Base-by-base conservation (phyloP, 2,329 filamentous ascomycete genomes). In the Aspergillus terreus region DNA sequence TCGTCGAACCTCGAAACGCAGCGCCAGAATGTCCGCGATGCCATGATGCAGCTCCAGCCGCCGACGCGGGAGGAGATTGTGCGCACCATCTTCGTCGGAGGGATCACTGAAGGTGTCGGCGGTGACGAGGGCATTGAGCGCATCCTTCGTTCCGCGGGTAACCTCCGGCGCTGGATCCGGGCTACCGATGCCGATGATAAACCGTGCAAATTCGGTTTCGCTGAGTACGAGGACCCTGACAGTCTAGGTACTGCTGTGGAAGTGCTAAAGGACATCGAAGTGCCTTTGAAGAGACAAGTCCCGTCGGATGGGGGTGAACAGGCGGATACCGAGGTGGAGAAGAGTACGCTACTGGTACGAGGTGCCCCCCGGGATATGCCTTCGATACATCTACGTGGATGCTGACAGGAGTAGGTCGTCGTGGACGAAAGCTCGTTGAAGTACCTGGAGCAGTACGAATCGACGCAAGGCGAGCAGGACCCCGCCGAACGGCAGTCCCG, bases 191-290 rank as follows among this genome's bases (percentile, higher is more conserved):
- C 87, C n/a, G 85, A 90, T 58, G 84, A 88, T 58, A 94, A 92
- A 73, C 85, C 85, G 50, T 86, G 87, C 71, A 87, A 86, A 57
- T 97, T 97, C 76, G 94, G 92, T 12, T 97, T 99, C 73, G 94
- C 92, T 53, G 88, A 96, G 71, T 99, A 88, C 71, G 92, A 96
- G 57, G 92, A 97, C 69, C 84, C 86, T 21, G 89, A 96, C 70
- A 92, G 91, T 58, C 78, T 99, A 60, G 85, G 87, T 68, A 86
- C 86, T 42, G 94, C 92, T 41, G 84, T 92, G 50, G 90, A 95
- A 69, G 82, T 96, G 51, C 82, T 96, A 62, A 84, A 85, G 67
- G 86, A 94, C 62, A 78, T 96, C 57, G 80, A 90, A 66, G 83
- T 97, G 45, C 94, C 94, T 27, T 77, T 85, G 38, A 89, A 90